Percentiles rank a stretch among this genome's conserved stretches.
Conservation (phyloP, 139 green algal genomes). For the Chlorella sp. region DNA sequence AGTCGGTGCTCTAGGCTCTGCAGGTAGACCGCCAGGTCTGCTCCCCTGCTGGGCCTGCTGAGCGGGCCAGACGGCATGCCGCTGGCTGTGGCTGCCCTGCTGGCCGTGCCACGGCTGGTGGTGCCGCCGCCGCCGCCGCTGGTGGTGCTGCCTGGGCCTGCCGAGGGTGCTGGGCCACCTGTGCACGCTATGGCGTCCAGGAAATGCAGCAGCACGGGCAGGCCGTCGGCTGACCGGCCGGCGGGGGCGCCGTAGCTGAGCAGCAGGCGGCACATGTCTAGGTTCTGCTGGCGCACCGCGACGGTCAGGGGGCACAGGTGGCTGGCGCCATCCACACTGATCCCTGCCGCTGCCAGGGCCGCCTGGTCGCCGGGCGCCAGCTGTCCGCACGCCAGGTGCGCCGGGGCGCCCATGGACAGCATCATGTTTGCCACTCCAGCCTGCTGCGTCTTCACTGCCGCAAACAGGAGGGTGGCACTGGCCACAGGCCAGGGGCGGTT, state of each 20-base stretch:
- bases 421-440: not conserved
- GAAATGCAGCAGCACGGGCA: constrained; percentile 6
- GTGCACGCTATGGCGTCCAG: not conserved
- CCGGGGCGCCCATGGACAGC: not conserved
- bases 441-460: constrained; percentile 10
- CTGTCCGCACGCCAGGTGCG: not conserved
- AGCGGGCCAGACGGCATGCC: not conserved
- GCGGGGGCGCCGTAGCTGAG: not conserved
- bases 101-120: not conserved
- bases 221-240: not conserved
- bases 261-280: not conserved
- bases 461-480: not conserved
- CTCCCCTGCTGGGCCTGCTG: not conserved
- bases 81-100: not conserved
- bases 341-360: not conserved
- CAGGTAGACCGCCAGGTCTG: not conserved
- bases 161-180: too few species aligned
- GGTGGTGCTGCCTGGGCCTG: not conserved
- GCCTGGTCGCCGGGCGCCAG: not conserved
- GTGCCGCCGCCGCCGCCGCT: not conserved
- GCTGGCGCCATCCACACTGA: not conserved
- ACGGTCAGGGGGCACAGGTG: not conserved
- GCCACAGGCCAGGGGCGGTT: not conserved
- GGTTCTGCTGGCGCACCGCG: not conserved
- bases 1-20: not conserved